Evolutionary conservation across 2,329 filamentous ascomycete genomes (phyloP), one percentile per base, ranked within the genome.

Genomic region (Aspergillus novoparasiticus): DNA sequence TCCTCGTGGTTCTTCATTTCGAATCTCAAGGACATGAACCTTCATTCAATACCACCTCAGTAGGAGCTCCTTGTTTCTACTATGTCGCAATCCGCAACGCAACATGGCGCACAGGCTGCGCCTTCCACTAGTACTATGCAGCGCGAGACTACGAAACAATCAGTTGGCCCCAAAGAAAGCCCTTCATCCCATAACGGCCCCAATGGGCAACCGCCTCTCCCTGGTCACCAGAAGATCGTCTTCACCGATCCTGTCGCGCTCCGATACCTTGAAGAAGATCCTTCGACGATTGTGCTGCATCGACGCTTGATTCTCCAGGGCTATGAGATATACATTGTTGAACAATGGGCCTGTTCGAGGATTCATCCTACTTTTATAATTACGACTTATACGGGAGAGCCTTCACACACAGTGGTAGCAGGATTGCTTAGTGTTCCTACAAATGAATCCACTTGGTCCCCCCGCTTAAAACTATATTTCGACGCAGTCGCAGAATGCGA

Each of bases 291-390:
- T 3, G 88, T 97, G 9, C 83, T 97, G 67, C 87, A 94, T 69
- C 89, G 90, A 59, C 87, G 88, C 60, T 84, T 85, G 57, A 82
- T 86, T 57, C 84, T 99, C 6, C 81, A 86, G 64, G 94, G 94
- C 68, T 98, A 97, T 79, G 94, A 98, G 77, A 84, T 94, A 65
- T 98, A 98, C 78, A 81, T 98, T 19, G 93, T 98, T 68, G 95
- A 98, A 77, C 95, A 99, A 83, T 99, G 95, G 95, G 93, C 93
- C 6, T 97, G 94, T 78, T 97, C 94, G 14, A 88, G 95, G 58
- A 86, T 89, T 61, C 93, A 96, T 66, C 94, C 94, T 0, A 97
- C 94, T 19, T 91, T 96, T 67, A 87, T 96, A 57, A 96, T 98
- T 68, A 91, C 91, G 48, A 97, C 94, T 3, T 97, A 95, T 74